Percentiles rank a stretch among this genome's conserved stretches.
These are phyloP conservation scores for Aquilaria yunnanensis DNA, from an alignment of 345 rosid genomes.

Conservation along the genomic window DNA sequence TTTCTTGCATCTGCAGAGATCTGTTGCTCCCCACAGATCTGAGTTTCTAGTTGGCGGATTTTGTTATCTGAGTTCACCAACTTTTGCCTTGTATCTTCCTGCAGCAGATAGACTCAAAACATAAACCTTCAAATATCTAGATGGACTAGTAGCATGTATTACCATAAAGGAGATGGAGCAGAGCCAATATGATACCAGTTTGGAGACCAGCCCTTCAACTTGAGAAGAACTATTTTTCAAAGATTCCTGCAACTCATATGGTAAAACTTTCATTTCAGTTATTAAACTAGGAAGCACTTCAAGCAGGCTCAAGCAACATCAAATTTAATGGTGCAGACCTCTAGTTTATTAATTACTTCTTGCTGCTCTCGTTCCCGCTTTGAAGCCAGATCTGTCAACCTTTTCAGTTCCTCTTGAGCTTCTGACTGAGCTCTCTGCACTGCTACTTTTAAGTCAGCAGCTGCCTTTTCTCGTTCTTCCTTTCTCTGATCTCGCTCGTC, in stretches of 20 bases:
- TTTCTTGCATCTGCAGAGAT: slow-evolving; percentile 55
- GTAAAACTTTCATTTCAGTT: slow-evolving; percentile 13
- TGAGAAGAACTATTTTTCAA: slow-evolving; percentile 74
- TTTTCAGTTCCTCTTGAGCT: slow-evolving; percentile 68
- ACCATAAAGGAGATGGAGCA: slow-evolving; percentile 2
- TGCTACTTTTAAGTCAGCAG: slow-evolving; percentile 64
- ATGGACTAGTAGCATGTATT: not conserved
- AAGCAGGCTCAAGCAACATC: slow-evolving; percentile 5
- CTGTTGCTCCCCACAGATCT: slow-evolving; percentile 65
- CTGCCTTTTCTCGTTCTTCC: slow-evolving; percentile 74
- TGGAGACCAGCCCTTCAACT: slow-evolving; percentile 69
- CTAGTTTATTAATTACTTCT: slow-evolving; percentile 78
- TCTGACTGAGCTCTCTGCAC: slow-evolving; percentile 73
- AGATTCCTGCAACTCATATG: slow-evolving; percentile 44
- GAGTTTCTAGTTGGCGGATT: slow-evolving; percentile 88
- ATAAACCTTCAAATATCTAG: slow-evolving; percentile 5
- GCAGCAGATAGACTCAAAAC: slow-evolving; percentile 16
- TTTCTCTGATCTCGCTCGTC: slow-evolving; percentile 83
- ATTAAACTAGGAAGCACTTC: slow-evolving; percentile 8
- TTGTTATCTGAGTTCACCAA: slow-evolving; percentile 79
- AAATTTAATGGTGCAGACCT: slow-evolving; percentile 38
- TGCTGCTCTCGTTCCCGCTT: slow-evolving; percentile 70
- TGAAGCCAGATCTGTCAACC: slow-evolving; percentile 50
- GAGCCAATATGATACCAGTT: slow-evolving; percentile 45
- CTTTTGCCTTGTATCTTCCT: slow-evolving; percentile 90